Evolutionary conservation across 352 stramenopile genomes (phyloP).

Genomic region (Elongisporangium undulatum): DNA sequence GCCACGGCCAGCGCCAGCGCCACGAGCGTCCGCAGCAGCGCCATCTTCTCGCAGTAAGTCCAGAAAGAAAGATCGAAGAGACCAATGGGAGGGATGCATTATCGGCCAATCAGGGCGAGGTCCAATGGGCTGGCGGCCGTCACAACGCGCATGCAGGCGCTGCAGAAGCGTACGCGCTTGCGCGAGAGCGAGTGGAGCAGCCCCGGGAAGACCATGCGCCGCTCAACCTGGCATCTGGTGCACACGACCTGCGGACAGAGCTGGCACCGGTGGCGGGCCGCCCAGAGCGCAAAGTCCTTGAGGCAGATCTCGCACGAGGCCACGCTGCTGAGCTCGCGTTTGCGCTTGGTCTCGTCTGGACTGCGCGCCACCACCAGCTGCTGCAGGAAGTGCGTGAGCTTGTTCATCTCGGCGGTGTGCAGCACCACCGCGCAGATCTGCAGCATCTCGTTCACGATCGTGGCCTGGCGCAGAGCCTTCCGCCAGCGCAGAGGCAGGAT

Average conservation of each 20-base stretch:
- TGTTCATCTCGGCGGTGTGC: slow-evolving; percentile 16
- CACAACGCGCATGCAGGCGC: slow-evolving; percentile 12
- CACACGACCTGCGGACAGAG: slow-evolving; percentile 10
- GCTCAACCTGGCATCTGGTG: slow-evolving; percentile 12
- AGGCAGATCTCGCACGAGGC: slow-evolving; percentile 13
- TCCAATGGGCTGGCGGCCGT: slow-evolving; percentile 8
- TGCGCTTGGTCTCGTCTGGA: neutral
- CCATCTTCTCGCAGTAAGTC: neutral
- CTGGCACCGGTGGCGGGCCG: slow-evolving; percentile 7
- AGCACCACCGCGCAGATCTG: slow-evolving; percentile 13
- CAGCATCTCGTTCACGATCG: slow-evolving; percentile 9
- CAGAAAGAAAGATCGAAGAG: neutral
- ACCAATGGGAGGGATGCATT: too few relatives aligned
- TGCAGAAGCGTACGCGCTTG: slow-evolving; percentile 11
- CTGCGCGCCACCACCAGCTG: slow-evolving; percentile 4
- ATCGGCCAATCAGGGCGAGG: neutral
- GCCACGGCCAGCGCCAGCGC: slow-evolving; percentile 33
- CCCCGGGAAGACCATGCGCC: slow-evolving; percentile 12
- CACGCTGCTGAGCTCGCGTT: slow-evolving; percentile 4
- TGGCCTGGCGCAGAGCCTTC: neutral
- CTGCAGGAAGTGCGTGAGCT: slow-evolving; percentile 15
- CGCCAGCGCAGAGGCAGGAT: slow-evolving; percentile 1
- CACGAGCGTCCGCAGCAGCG: slow-evolving; percentile 26
- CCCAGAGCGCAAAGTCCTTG: slow-evolving; percentile 10
- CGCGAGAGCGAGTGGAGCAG: slow-evolving; percentile 7